A percentile compares a stretch with the other conserved stretches of the same genome.
Conservation (phyloP, 352 stramenopile species). For the Pythium brassicae region DNA sequence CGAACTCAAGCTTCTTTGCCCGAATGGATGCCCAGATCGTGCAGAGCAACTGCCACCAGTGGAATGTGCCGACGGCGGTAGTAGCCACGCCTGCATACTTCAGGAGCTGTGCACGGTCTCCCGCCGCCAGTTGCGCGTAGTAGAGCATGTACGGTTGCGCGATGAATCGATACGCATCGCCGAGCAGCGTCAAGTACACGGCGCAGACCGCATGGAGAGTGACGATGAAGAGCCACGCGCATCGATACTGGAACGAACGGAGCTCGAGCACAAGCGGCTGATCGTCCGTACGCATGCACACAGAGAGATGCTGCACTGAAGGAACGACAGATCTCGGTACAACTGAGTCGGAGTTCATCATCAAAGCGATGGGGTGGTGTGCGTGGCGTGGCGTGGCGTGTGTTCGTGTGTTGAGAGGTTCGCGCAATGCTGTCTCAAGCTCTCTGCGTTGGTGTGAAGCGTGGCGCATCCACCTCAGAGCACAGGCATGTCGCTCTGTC, state of each 20-base stretch:
- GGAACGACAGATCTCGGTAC: too few species aligned
- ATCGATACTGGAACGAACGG: neutral
- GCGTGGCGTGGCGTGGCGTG: too few species aligned
- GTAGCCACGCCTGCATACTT: neutral
- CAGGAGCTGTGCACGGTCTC: neutral
- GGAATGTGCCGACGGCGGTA: neutral
- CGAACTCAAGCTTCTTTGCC: neutral
- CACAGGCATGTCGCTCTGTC: too few species aligned
- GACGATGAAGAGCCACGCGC: slow-evolving; percentile 5
- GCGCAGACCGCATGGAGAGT: neutral
- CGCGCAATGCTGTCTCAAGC: too few species aligned
- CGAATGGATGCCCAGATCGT: neutral
- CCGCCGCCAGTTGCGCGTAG: neutral
- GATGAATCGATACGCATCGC: slow-evolving; percentile 1
- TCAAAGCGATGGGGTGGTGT: too few species aligned
- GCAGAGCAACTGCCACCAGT: slow-evolving; percentile 7
- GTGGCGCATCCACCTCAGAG: too few species aligned
- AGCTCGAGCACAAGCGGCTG: neutral
- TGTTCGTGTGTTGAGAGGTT: too few species aligned
- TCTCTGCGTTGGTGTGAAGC: too few species aligned
- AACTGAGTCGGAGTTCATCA: too few species aligned
- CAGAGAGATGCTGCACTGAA: too few species aligned
- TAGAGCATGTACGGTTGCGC: slow-evolving; percentile 6
- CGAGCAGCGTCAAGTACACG: slow-evolving; percentile 3
- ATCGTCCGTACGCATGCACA: too few species aligned